Base-by-base conservation (phyloP, 345 rosid genomes). In the Salix koriyanagi region DNA sequence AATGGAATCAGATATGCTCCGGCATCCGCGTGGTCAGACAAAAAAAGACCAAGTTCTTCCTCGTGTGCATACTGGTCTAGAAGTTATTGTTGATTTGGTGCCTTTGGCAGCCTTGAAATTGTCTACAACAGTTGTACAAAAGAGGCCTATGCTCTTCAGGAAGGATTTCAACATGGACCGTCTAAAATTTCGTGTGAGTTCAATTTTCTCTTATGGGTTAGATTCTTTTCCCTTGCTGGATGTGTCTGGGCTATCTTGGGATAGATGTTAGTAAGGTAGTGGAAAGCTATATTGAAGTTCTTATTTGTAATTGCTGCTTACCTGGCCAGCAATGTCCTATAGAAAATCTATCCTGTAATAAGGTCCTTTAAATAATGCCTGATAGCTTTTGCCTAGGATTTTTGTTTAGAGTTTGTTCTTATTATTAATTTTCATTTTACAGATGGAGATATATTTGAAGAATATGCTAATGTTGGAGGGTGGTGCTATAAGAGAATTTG, bases 401-500 rank as follows among this genome's bases (percentile, higher is more conserved):
- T 2, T 18, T 50, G n/a, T 50, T 16, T 18, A 5, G 56, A 5
- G 19, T 50, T 50, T 50, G n/a, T 50, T 50, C 56, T 18, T 50
- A 18, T 77, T 36, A 23, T 71, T 16, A 16, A 4, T 34, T 61
- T 25, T 6, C 21, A 18, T 19, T 23, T 25, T 56, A 41, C 44
- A 78, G 81, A 71, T 66, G 14, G 72, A 83, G 71, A 79, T 85
- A 4, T 95, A 85, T 77, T 86, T 91, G 80, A 96, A 95, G 85
- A 93, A 89, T 87, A 88, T 95, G 91, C 77, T 93, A 61, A 90
- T 81, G 83, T 80, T 95, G 86, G 99, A 89, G 85, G 85, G 84
- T 70, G 90, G 96, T 83, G 77, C 80, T 70, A 75, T 92, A 39
- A 89, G 99, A 58, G 89, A 88, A 79, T 83, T 92, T 80, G 91